Percentiles rank a stretch among this genome's conserved stretches.
Conservation (phyloP, 805 yeast genomes). For the Myxozyma neotropica region DNA sequence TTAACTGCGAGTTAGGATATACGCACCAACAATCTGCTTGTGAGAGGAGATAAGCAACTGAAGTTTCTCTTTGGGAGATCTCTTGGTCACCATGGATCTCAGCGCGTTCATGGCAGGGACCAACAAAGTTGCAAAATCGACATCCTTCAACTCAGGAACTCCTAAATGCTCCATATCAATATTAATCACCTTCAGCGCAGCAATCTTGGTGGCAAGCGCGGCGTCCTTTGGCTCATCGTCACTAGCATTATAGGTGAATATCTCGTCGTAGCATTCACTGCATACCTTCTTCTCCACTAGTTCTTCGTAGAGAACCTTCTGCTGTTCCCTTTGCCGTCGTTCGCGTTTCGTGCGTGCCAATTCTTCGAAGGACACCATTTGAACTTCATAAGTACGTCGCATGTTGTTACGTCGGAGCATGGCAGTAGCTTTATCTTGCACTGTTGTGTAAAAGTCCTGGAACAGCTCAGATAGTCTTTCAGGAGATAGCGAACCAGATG, state of each 20-base stretch:
- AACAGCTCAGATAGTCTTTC: slow-evolving; percentile 46
- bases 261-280: slow-evolving; percentile 40
- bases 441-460: slow-evolving; percentile 46
- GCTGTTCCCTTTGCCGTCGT: slow-evolving; percentile 36
- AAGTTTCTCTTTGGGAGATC: slow-evolving; percentile 44
- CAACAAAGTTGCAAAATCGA: slow-evolving; percentile 17
- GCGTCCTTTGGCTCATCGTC: slow-evolving; percentile 39
- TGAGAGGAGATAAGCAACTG: slow-evolving; percentile 43
- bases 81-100: slow-evolving; percentile 37
- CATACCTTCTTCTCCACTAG: slow-evolving; percentile 45
- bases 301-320: slow-evolving; percentile 38
- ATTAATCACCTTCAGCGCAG: slow-evolving; percentile 37
- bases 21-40: slow-evolving; percentile 41
- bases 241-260: slow-evolving; percentile 40
- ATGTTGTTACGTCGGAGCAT: slow-evolving; percentile 32
- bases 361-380: slow-evolving; percentile 42
- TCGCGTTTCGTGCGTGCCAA: slow-evolving; percentile 41
- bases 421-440: slow-evolving; percentile 38
- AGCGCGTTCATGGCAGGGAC: slow-evolving; percentile 27
- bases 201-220: slow-evolving; percentile 38
- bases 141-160: slow-evolving; percentile 33
- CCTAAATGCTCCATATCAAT: slow-evolving; percentile 41
- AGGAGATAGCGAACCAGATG: slow-evolving; percentile 40
- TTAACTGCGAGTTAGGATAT: background rate
- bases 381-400: slow-evolving; percentile 40